Conservation (phyloP, 768 basidiomycete genomes). For the Leccinum sublutescens region DNA sequence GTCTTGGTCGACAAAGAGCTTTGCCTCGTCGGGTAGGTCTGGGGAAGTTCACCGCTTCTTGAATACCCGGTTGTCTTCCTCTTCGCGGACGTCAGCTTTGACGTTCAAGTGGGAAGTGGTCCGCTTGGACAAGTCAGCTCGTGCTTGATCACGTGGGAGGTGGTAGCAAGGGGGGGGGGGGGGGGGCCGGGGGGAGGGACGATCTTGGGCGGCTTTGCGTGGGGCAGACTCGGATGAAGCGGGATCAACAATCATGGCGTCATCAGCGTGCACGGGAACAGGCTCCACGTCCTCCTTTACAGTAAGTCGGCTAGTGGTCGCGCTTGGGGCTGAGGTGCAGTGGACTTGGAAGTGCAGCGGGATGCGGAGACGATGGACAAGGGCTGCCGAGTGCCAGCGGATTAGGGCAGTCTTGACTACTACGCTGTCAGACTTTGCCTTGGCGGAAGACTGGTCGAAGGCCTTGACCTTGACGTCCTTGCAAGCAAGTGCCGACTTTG, state of each 20-base stretch:
- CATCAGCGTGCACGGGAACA: slow-evolving; percentile 37
- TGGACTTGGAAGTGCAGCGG: background rate
- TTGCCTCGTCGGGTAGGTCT: slow-evolving; percentile 46
- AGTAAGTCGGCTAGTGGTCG: slow-evolving; percentile 28
- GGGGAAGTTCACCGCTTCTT: slow-evolving; percentile 81
- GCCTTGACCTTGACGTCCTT: too few species aligned
- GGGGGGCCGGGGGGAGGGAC: too few species aligned
- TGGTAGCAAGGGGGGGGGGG: background rate
- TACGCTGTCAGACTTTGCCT: too few species aligned
- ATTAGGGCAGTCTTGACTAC: too few species aligned
- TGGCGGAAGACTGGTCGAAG: too few species aligned
- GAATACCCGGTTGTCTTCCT: slow-evolving; percentile 55
- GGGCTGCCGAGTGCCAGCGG: too few species aligned
- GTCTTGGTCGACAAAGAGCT: slow-evolving; percentile 44
- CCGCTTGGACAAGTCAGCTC: slow-evolving; percentile 28
- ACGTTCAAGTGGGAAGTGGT: slow-evolving; percentile 34
- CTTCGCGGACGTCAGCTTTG: slow-evolving; percentile 43
- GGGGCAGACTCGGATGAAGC: slow-evolving; percentile 24
- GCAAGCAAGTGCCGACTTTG: too few species aligned
- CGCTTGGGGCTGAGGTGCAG: slow-evolving; percentile 20
- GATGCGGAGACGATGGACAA: too few species aligned
- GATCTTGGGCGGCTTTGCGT: background rate
- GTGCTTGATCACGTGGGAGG: slow-evolving; percentile 25
- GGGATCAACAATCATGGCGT: slow-evolving; percentile 53
- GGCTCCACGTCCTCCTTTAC: slow-evolving; percentile 28